Evolutionary conservation across 106 monocot genomes (phyloP).

Genomic region (Posidonia australis): DNA sequence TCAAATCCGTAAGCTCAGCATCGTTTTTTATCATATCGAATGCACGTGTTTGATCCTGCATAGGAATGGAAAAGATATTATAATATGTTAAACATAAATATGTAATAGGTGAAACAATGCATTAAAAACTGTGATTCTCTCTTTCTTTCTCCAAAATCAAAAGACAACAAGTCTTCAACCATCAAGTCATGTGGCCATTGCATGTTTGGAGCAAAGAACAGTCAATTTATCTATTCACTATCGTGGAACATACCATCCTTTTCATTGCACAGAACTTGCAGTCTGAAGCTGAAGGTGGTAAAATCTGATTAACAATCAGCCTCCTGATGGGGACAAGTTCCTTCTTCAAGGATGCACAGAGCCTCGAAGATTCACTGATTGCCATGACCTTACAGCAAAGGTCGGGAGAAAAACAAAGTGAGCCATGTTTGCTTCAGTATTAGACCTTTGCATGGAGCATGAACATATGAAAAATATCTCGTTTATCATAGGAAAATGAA

Average conservation of each 20-base stretch:
- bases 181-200: too few relatives aligned
- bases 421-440: too few relatives aligned
- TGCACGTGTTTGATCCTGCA: slow-evolving; percentile 86
- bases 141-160: too few relatives aligned
- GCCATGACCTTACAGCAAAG: slow-evolving; percentile 66
- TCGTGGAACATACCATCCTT: slow-evolving; percentile 54
- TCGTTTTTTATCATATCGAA: slow-evolving; percentile 79
- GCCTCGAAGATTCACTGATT: slow-evolving; percentile 74
- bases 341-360: slow-evolving; percentile 83
- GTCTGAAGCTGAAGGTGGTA: slow-evolving; percentile 89
- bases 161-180: too few relatives aligned
- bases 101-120: not conserved
- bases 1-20: slow-evolving; percentile 58
- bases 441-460: too few relatives aligned
- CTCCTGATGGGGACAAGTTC: slow-evolving; percentile 82
- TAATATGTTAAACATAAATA: not conserved
- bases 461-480: too few relatives aligned
- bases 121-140: too few relatives aligned
- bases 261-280: slow-evolving; percentile 94
- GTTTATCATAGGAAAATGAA: too few relatives aligned
- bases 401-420: too few relatives aligned
- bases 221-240: not conserved
- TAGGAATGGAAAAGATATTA: too few relatives aligned
- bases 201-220: not conserved
- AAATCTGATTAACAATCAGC: slow-evolving; percentile 84